These are phyloP conservation scores for Scheffersomyces quercinus DNA, from an alignment of 1,139 yeast genomes.

Conservation along the genomic window DNA sequence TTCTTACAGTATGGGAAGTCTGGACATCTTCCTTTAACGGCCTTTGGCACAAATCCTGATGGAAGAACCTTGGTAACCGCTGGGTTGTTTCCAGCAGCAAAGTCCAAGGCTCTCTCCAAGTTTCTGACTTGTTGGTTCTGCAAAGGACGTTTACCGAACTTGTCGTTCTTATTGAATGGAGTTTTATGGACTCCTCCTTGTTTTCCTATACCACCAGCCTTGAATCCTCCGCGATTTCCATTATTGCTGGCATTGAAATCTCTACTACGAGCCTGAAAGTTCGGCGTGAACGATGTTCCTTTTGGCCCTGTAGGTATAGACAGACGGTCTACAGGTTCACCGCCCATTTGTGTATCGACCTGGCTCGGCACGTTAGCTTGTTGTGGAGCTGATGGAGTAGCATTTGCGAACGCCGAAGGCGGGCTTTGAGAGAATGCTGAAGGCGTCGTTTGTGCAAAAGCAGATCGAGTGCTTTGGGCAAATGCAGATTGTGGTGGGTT, in stretches of 20 bases:
- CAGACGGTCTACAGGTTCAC: conserved; percentile 4
- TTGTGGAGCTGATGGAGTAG: conserved; percentile 1
- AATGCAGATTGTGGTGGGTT: conserved; percentile 3
- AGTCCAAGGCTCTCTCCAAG: conserved; percentile 42
- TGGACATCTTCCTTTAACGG: conserved; percentile 67
- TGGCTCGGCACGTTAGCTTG: neutral
- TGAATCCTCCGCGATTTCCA: conserved; percentile 6
- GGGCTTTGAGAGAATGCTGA: conserved; percentile 3
- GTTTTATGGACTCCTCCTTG: conserved; percentile 6
- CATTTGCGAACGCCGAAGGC: conserved; percentile 3
- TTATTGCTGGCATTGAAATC: neutral
- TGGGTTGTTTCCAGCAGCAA: conserved; percentile 20
- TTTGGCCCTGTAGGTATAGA: conserved; percentile 21
- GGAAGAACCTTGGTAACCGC: conserved; percentile 22
- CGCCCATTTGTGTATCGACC: conserved; percentile 3
- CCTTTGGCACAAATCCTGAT: conserved; percentile 30
- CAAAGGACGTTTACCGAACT: conserved; percentile 9
- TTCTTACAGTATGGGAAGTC: conserved; percentile 77
- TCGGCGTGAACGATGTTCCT: conserved; percentile 5
- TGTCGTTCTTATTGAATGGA: conserved; percentile 14
- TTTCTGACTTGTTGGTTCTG: conserved; percentile 38
- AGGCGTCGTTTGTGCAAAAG: conserved; percentile 2
- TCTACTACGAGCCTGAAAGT: conserved; percentile 3
- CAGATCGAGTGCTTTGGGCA: neutral
- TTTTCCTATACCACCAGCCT: conserved; percentile 11